Percentiles rank a stretch among this genome's conserved stretches.
These are phyloP conservation scores for Betula pendula DNA, from an alignment of 306 rosid species.

Conservation along the genomic window DNA sequence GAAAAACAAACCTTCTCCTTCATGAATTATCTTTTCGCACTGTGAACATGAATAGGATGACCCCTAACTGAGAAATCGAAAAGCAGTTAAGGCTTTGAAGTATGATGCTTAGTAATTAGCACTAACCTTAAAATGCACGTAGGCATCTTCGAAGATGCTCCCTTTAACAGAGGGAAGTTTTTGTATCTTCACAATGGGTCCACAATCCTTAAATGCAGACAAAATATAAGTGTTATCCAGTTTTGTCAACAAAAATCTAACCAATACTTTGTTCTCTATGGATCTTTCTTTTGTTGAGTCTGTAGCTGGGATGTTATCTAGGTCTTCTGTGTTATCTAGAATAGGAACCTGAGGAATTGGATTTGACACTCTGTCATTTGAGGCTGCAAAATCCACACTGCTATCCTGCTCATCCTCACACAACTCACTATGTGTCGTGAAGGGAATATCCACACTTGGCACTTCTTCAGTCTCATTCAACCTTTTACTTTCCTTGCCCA, in stretches of 20 bases:
- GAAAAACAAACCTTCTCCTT: too few species aligned
- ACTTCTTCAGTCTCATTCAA: not conserved
- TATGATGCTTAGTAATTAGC: not conserved
- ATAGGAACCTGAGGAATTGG: not conserved
- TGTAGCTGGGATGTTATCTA: not conserved
- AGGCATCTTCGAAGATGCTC: slow-evolving; percentile 23
- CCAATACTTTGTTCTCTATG: slow-evolving; percentile 20
- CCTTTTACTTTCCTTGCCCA: not conserved
- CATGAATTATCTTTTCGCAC: too few species aligned
- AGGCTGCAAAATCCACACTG: slow-evolving; percentile 6
- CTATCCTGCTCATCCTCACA: not conserved
- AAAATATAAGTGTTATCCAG: not conserved
- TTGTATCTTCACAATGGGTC: not conserved
- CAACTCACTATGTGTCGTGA: not conserved
- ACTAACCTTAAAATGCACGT: slow-evolving; percentile 27
- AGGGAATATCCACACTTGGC: not conserved
- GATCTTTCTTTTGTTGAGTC: not conserved
- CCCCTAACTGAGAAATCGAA: too few species aligned
- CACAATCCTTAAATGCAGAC: slow-evolving; percentile 3
- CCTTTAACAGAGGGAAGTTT: slow-evolving; percentile 18
- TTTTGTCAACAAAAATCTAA: slow-evolving; percentile 13
- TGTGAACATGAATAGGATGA: too few species aligned
- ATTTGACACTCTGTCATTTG: not conserved
- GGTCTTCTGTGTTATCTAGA: slow-evolving; percentile 3
- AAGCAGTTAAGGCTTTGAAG: too few species aligned